These are phyloP conservation scores for Wickerhamiella shivajii DNA, from an alignment of 805 yeast species.

Conservation along the genomic window DNA sequence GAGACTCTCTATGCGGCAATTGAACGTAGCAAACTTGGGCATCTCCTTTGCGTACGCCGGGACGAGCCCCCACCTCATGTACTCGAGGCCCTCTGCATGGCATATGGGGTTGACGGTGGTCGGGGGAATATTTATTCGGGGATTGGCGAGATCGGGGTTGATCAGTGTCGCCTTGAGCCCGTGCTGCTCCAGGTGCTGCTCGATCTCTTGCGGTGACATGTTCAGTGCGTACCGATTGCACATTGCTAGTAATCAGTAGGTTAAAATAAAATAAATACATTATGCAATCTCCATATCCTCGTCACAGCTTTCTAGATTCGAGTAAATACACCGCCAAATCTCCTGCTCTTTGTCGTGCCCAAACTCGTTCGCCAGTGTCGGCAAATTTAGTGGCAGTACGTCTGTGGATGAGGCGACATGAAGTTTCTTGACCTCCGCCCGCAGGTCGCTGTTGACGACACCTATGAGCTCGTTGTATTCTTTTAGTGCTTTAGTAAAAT, in stretches of 20 bases:
- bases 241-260: slow-evolving; percentile 6
- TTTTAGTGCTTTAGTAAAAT: slow-evolving; percentile 32
- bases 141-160: not conserved
- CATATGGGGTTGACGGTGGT: not conserved
- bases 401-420: slow-evolving; percentile 35
- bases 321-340: slow-evolving; percentile 89
- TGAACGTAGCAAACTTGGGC: slow-evolving; percentile 30
- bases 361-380: slow-evolving; percentile 65
- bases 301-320: slow-evolving; percentile 80
- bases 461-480: slow-evolving; percentile 42
- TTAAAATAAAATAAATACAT: not conserved
- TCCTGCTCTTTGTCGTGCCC: slow-evolving; percentile 95
- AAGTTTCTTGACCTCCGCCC: slow-evolving; percentile 52
- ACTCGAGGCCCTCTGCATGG: slow-evolving; percentile 21
- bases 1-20: slow-evolving; percentile 58
- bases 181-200: not conserved
- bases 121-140: slow-evolving; percentile 1
- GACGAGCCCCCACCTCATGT: slow-evolving; percentile 70
- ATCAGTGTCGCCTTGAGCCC: not conserved
- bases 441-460: slow-evolving; percentile 40
- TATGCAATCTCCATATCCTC: not conserved
- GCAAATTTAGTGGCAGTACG: slow-evolving; percentile 52
- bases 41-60: slow-evolving; percentile 30
- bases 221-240: slow-evolving; percentile 16
- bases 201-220: not conserved